A percentile compares a stretch with the other conserved stretches of the same genome.
phyloP scores from a whole-genome alignment of 2,329 filamentous ascomycete species.

The Botrytis medusae region DNA sequence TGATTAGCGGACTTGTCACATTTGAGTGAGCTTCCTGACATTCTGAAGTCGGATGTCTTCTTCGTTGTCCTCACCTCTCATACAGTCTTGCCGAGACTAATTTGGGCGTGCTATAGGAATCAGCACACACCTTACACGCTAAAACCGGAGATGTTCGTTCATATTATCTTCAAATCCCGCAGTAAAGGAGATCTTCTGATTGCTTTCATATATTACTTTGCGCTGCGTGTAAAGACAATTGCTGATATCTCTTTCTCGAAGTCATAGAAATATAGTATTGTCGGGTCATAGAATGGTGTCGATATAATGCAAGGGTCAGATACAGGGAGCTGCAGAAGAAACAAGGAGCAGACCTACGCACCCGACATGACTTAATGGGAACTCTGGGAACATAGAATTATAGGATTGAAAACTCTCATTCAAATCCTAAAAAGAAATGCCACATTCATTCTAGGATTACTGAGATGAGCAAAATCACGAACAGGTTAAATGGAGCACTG shows the following conservation, averaged over 20 bases:
- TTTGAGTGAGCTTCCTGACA: conserved; percentile 83
- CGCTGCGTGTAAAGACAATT: not conserved
- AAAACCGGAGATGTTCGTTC: conserved; percentile 78
- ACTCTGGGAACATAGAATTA: rapidly evolving
- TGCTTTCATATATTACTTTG: not conserved
- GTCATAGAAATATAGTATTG: not conserved
- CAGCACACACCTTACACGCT: conserved; percentile 87
- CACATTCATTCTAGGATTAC: not conserved
- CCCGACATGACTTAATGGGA: not conserved
- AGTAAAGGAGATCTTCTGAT: conserved; percentile 60
- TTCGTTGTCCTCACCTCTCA: conserved; percentile 68
- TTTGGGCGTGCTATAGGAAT: conserved; percentile 70
- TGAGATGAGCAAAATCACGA: not conserved
- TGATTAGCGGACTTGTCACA: conserved; percentile 59
- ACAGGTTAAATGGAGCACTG: not conserved
- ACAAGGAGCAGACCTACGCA: not conserved
- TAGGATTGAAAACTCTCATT: not conserved
- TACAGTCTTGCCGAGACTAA: conserved; percentile 30
- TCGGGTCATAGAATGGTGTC: not conserved
- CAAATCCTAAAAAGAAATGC: not conserved
- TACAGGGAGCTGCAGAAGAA: not conserved
- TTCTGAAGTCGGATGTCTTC: conserved; percentile 94
- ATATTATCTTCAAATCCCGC: conserved; percentile 83
- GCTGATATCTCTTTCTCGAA: not conserved
- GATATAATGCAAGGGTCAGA: not conserved